These are phyloP conservation scores for Cytospora piceae DNA, from an alignment of 2,329 filamentous ascomycete genomes.

Conservation along the genomic window DNA sequence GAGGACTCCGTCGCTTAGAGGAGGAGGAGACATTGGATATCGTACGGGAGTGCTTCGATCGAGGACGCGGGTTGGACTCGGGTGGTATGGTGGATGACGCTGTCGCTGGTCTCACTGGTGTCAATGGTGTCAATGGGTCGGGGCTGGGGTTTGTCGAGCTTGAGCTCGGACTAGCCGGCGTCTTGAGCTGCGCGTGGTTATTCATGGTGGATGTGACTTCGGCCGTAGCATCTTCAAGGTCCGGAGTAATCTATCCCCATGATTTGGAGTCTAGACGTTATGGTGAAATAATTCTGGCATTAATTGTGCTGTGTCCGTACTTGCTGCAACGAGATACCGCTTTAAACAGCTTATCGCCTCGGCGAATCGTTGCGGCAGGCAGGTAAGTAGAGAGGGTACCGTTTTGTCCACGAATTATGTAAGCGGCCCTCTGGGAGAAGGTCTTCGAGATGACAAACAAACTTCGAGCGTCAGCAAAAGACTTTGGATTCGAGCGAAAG, in stretches of 20 bases:
- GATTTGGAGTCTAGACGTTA: not conserved
- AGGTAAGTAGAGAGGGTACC: not conserved
- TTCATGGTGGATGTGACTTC: slow-evolving; percentile 25
- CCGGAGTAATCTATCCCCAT: not conserved
- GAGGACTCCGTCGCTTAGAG: slow-evolving; percentile 24
- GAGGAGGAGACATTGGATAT: slow-evolving; percentile 34
- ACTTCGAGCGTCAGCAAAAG: not conserved
- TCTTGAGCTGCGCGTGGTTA: slow-evolving; percentile 23
- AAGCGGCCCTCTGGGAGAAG: not conserved
- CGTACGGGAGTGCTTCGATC: slow-evolving; percentile 35
- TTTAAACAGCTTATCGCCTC: slow-evolving; percentile 12
- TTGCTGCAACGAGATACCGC: not conserved
- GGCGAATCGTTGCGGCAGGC: slow-evolving; percentile 11
- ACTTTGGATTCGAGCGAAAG: not conserved
- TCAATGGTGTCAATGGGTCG: slow-evolving; percentile 18
- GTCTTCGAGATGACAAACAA: not conserved
- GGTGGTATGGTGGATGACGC: slow-evolving; percentile 9
- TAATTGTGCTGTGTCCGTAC: not conserved
- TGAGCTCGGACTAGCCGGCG: slow-evolving; percentile 22
- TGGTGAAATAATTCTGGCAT: not conserved
- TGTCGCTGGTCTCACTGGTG: slow-evolving; percentile 10
- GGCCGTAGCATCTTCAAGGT: slow-evolving; percentile 20
- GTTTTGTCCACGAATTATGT: slow-evolving; percentile 11
- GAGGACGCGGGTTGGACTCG: slow-evolving; percentile 38
- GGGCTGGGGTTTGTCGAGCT: slow-evolving; percentile 18